Evolutionary conservation across 2,329 filamentous ascomycete species (phyloP).

Genomic region (Ciborinia camelliae): DNA sequence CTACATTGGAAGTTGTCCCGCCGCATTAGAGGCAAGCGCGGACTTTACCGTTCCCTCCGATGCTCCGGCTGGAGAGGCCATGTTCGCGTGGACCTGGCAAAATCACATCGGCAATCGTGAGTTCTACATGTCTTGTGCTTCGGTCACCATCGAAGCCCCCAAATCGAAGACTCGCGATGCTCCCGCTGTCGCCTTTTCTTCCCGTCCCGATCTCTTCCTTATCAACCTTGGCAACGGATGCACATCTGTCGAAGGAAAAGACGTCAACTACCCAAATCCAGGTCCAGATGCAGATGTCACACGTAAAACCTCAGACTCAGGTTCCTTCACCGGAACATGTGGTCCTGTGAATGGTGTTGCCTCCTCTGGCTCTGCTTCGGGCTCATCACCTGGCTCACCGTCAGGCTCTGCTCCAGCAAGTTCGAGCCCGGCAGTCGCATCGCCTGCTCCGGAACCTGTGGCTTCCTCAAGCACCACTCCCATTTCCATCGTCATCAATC

Average conservation of each 20-base stretch:
- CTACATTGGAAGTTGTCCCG: constrained; percentile 31
- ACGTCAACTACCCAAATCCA: constrained; percentile 54
- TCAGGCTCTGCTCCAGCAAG: neutral
- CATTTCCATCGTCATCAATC: constrained; percentile 7
- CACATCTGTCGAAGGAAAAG: constrained; percentile 45
- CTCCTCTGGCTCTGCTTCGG: constrained; percentile 17
- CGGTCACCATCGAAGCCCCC: constrained; percentile 46
- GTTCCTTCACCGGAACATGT: constrained; percentile 30
- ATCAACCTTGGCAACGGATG: constrained; percentile 55
- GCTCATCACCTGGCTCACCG: constrained; percentile 8
- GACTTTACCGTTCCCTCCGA: constrained; percentile 17
- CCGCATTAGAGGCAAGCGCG: neutral
- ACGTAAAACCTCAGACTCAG: constrained; percentile 17
- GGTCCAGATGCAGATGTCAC: constrained; percentile 43
- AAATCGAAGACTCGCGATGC: constrained; percentile 20
- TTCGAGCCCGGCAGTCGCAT: neutral
- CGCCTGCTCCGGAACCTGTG: neutral
- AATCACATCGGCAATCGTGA: constrained; percentile 59
- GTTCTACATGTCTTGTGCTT: constrained; percentile 66
- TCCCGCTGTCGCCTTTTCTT: constrained; percentile 40
- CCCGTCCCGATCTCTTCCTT: constrained; percentile 55
- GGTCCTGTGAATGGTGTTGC: constrained; percentile 27
- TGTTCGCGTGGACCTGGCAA: constrained; percentile 52
- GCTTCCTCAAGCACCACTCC: neutral
- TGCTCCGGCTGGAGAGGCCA: constrained; percentile 23